Base-by-base conservation (phyloP, 352 stramenopile genomes). In the Phytopythium cucurbitacearum region DNA sequence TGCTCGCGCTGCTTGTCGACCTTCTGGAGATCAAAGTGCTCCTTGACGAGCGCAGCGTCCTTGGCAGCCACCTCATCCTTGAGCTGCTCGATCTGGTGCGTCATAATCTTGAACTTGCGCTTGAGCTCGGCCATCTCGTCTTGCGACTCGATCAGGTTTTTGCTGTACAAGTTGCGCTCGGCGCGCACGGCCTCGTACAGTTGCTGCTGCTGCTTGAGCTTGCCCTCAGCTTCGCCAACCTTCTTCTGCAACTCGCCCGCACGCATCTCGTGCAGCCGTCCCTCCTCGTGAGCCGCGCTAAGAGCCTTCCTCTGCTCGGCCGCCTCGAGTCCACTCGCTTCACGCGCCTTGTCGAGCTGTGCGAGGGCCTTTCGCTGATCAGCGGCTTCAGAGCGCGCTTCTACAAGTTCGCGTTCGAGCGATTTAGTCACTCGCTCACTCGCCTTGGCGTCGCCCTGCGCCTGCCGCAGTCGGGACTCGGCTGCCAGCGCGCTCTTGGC, bases 41-140 rank as follows among this genome's bases (percentile, higher is more conserved):
- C 92, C 62, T 98, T 98, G 8, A 98, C 89, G 7, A 99, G 71
- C 28, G 90, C 91, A 28, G 97, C 77, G 61, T 99, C 96, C 74
- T 98, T 98, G 7, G 87, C 91, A 7, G 75, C 81, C 39, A 98
- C 93, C 56, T 98, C 94, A 57, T 98, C 95, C 69, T 98, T 98
- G 35, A 98, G 82, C 64, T 98, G 92, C 68, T 98, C 91, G 49
- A 99, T 93, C 58, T 98, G 89, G 69, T 98, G 90, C 45, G 85
- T 97, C 64, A 98, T 89, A 68, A 98, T 97, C 67, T 98, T 98
- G 71, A 98, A 97, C 65, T 98, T 98, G 64, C 92, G 83, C 63
- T 98, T 97, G 82, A 99, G 96, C 63, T 97, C 89, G 7, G 81
- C 82, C 42, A 99, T 98, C 64, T 98, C 94, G 64, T 98, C 92